Base-by-base conservation (phyloP, 1,284 basidiomycete species). In the Schizopora paradoxa region DNA sequence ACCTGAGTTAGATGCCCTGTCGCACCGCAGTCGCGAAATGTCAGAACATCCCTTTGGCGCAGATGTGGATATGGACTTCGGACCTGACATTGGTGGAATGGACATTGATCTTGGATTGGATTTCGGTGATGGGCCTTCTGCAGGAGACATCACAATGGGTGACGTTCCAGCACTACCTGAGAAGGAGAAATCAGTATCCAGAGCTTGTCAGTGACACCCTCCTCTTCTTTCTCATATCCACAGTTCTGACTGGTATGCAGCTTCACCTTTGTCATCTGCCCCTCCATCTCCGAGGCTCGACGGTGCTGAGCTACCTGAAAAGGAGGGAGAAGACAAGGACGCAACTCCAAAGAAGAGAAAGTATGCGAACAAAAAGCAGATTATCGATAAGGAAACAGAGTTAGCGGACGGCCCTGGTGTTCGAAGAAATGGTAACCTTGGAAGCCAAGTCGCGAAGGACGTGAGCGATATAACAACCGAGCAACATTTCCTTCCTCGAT, bases 401-500 rank as follows among this genome's bases (percentile, higher is more conserved):
- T 74, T 94, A 22, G 71, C 76, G n/a, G 81, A 85, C 48, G 82
- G 81, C 1, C 77, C 79, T 13, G 80, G 79, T 25, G 69, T 68
- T 23, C 76, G 76, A 18, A 74, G 76, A 49, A 70, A 69, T 14
- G 72, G 68, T 23, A 77, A 74, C 13, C 66, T 79, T 5, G 81
- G 75, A 33, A 73, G 76, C 10, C 73, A 76, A 21, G 70, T 77
- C 31, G 71, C 74, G 22, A 71, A 75, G 56, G 84, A 90, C 62
- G 76, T 86, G 53, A 81, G 79, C 42, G 75, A 74, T 43, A 93
- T 94, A 51, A 67, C 90, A 34, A 79, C 81, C 2, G 77, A 84
- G 51, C 85, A 91, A 51, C 79, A 81, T 41, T 93, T 84, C 61
- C 79, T 96, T 38, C 90, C 91, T 5, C 78, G 84, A 23, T 91